These are phyloP conservation scores for Albatrellus ellisii DNA, from an alignment of 768 basidiomycete genomes.

Conservation along the genomic window DNA sequence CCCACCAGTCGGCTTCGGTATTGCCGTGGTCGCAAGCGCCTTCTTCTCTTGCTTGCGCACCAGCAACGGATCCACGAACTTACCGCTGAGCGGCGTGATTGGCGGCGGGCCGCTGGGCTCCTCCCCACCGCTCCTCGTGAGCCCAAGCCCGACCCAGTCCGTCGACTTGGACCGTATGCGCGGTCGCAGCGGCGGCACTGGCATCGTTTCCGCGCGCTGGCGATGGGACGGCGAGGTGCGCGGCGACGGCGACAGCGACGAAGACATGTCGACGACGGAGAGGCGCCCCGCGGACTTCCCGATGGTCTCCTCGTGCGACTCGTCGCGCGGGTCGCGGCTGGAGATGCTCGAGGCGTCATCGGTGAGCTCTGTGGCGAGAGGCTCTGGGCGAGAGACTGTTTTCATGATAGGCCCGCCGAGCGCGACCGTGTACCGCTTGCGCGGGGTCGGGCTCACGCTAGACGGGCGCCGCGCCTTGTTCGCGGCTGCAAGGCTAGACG, in stretches of 20 bases:
- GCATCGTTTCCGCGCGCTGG: slow-evolving; percentile 4
- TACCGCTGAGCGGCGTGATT: slow-evolving; percentile 23
- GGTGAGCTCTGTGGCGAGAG: slow-evolving; percentile 9
- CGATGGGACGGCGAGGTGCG: slow-evolving; percentile 25
- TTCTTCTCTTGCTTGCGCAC: slow-evolving; percentile 49
- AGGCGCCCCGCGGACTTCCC: slow-evolving; percentile 41
- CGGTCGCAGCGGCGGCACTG: background rate
- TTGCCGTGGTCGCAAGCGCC: slow-evolving; percentile 25
- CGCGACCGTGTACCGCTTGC: slow-evolving; percentile 81
- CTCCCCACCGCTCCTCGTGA: slow-evolving; percentile 8
- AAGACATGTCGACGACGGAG: slow-evolving; percentile 13
- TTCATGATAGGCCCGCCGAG: slow-evolving; percentile 57
- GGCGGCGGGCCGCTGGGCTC: slow-evolving; percentile 10
- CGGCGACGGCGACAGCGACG: background rate
- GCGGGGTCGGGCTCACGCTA: slow-evolving; percentile 50
- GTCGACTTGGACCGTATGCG: slow-evolving; percentile 1
- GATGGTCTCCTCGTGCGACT: slow-evolving; percentile 28
- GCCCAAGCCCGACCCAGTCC: slow-evolving; percentile 16
- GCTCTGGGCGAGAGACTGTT: slow-evolving; percentile 11
- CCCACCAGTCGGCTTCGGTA: slow-evolving; percentile 26
- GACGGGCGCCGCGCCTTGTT: slow-evolving; percentile 22
- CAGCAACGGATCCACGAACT: slow-evolving; percentile 70
- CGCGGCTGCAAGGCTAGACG: slow-evolving; percentile 6
- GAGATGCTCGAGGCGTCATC: slow-evolving; percentile 15
- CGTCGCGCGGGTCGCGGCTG: slow-evolving; percentile 27